Evolutionary conservation across 2,329 filamentous ascomycete genomes (phyloP).

Genomic region (Leptodontidium sp.): DNA sequence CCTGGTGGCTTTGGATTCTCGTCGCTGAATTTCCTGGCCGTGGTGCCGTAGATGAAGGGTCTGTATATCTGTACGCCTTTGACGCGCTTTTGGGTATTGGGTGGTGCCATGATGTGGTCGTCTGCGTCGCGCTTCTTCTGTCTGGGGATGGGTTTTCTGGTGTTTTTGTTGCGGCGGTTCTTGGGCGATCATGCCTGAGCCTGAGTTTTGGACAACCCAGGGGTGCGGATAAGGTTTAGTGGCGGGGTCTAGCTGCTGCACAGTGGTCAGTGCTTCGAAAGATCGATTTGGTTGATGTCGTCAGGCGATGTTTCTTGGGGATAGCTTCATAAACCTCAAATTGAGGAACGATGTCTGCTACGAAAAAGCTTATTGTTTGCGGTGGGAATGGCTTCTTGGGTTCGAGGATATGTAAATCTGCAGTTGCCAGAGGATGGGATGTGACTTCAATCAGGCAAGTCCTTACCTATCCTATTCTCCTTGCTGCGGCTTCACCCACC

Average conservation of each 20-base stretch:
- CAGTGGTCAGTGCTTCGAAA: conserved; percentile 28
- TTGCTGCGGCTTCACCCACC: background rate
- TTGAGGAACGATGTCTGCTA: conserved; percentile 34
- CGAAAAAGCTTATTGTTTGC: conserved; percentile 87
- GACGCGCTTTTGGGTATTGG: conserved; percentile 66
- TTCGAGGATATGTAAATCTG: conserved; percentile 88
- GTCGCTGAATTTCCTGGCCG: conserved; percentile 81
- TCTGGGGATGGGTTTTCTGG: conserved; percentile 1
- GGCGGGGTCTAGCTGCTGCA: conserved; percentile 24
- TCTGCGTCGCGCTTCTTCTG: conserved; percentile 16
- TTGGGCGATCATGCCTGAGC: background rate
- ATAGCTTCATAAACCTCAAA: conserved; percentile 16
- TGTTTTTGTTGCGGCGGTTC: background rate
- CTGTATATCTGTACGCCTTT: conserved; percentile 71
- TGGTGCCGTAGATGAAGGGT: conserved; percentile 78
- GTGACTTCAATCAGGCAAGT: conserved; percentile 88
- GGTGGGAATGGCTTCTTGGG: conserved; percentile 94
- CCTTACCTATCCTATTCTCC: background rate
- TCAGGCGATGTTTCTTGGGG: conserved; percentile 19
- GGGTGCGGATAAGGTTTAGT: conserved; percentile 25
- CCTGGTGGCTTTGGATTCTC: conserved; percentile 79
- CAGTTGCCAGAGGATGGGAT: conserved; percentile 85
- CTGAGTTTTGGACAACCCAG: background rate
- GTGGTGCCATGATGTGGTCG: conserved; percentile 61
- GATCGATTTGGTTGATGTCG: conserved; percentile 6